Base-by-base conservation (phyloP, 139 green algal genomes). In the Mesotaenium endlicherianum region DNA sequence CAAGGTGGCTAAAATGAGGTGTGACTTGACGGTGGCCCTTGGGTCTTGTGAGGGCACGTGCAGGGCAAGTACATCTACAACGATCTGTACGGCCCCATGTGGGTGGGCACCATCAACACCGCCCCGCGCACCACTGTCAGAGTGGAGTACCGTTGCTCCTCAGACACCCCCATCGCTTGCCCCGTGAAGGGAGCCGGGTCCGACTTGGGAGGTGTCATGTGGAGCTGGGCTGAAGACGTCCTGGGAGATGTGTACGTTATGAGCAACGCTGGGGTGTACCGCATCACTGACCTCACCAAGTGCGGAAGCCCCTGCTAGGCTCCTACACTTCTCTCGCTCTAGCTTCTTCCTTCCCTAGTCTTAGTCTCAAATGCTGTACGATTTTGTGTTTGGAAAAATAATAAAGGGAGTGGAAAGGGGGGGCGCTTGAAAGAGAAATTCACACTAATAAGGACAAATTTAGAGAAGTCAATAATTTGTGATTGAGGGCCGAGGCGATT, bases 21-120 rank as follows among this genome's bases (percentile, higher is more conserved):
- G 50, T 64, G 26, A 26, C 50, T 64, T 64, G 20, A 20, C 20
- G 20, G 50, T 64, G 20, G 20, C 50, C 20, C 50, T 34, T 64
- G 50, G 20, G 50, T 64, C 20, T 34, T 26, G 50, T 26, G 20
- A 64, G 20, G 26, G 50, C 50, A 64, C 26, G 50, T 64, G 50
- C 50, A 78, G 70, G 70, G 70, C 70, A 78, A 78, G 70, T 78
- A 78, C 26, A 8, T 78, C 11, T 78, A 78, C 70, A 78, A 57
- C 70, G 70, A 78, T n/a, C 34, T 59, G 26, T 55, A 64, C 26
- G 70, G 34, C 11, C 20, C 70, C 5, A 78, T 57, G 70, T 78
- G 70, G 70, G 70, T 78, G 42, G 70, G 42, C 70, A 78, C 11
- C 42, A 34, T 78, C 20, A 34, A 14, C 70, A 64, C 5, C 41